Conservation (phyloP, 176 grass and related monocot genomes). For the bread wheat (Triticum aestivum) region IWGSC_CS_RefSeq_v2.1 NC_057813.1:283919669-283920168, state of each 20-base stretch:
- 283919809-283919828: neutral
- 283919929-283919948: slow-evolving; percentile 3
- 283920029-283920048: neutral
- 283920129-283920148: neutral
- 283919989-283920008: neutral
- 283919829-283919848: slow-evolving; percentile 11
- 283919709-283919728: neutral
- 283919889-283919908: neutral
- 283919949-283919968: neutral
- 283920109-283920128: neutral
- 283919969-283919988: neutral
- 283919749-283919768: neutral
- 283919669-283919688: neutral
- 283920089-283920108: too few species aligned
- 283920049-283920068: neutral
- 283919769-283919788: slow-evolving; percentile 10
- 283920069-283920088: too few species aligned
- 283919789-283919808: neutral
- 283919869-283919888: neutral
- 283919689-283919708: neutral
- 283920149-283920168: too few species aligned
- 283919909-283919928: neutral
- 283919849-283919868: neutral
- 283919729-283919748: neutral
- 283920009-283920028: neutral